These are phyloP conservation scores for Sicyos baderoa DNA, from an alignment of 306 rosid genomes.

Conservation along the genomic window DNA sequence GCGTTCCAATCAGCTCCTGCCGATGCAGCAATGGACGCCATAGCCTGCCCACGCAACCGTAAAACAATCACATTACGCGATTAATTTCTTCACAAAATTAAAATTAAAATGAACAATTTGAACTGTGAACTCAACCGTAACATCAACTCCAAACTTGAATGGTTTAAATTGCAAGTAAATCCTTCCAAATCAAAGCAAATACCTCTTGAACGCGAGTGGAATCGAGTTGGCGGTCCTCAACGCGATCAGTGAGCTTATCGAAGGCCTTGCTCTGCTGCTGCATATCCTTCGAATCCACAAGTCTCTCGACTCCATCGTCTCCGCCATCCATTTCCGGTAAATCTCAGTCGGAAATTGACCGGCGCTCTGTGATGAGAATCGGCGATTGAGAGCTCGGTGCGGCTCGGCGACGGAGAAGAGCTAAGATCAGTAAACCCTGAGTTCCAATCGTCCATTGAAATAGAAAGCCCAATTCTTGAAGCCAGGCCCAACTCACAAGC, in stretches of 20 bases:
- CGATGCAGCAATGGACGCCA: conserved; percentile 92
- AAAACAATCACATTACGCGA: neutral
- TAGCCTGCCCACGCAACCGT: conserved; percentile 41
- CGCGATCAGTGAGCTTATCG: conserved; percentile 92
- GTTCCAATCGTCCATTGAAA: neutral
- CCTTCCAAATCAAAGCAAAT: neutral
- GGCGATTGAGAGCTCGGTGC: too few species aligned
- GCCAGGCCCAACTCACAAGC: neutral
- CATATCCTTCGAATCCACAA: conserved; percentile 62
- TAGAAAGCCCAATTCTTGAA: neutral
- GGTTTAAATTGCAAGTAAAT: too few species aligned
- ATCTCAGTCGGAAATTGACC: neutral
- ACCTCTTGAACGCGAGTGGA: conserved; percentile 69
- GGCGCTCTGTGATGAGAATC: too few species aligned
- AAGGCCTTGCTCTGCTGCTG: conserved; percentile 93
- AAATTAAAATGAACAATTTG: too few species aligned
- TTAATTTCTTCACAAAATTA: neutral
- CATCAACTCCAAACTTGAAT: neutral
- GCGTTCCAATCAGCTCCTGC: conserved; percentile 77
- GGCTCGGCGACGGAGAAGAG: neutral
- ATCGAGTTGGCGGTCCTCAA: conserved; percentile 76
- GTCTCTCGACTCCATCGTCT: conserved; percentile 34
- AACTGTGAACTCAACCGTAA: too few species aligned
- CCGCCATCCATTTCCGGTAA: conserved; percentile 51
- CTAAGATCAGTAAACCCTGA: neutral